Base-by-base conservation (phyloP, 2,329 filamentous ascomycete species). In the Fusarium bulbicola region DNA sequence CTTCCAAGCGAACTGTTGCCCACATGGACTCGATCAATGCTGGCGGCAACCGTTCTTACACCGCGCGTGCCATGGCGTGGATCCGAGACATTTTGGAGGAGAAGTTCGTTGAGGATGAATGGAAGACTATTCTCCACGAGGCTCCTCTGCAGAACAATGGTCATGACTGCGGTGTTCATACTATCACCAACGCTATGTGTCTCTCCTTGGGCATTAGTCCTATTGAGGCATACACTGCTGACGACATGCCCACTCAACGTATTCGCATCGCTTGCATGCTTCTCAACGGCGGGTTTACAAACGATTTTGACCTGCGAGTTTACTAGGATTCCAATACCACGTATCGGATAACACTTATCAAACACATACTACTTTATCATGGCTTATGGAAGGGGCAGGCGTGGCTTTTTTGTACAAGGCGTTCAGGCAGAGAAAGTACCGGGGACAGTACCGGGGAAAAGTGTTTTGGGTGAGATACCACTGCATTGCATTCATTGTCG, bases 121-220 rank as follows among this genome's bases (percentile, higher is more conserved):
- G 93, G 93, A 84, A 80, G 30, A 82, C 85, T 3, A 82, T 87
- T 13, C 79, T 81, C n/a, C 84, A 86, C 49, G 80, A 81, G 21
- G 88, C 88, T 40, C 86, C 89, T 1, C 76, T 72, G 6, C 93
- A 95, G 79, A 85, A 82, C 32, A 95, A 95, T 77, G 87, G 87
- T 3, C 90, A 88, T 77, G 93, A 95, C 79, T 95, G 93, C 74
- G 93, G 93, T n/a, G 89, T 94, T 7, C 93, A 94, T 79, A 89
- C 91, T 20, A 90, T 93, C 73, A 89, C 92, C 24, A 95, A 95
- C 77, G 91, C 89, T 21, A 87, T 94, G 53, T 92, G 90, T 62
- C 76, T 90, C 40, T 84, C 87, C 1, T 77, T 90, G 37, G 88
- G 88, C 3, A 73, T 90, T 24, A 86, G 85, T 66, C 87, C 88